Evolutionary conservation across 345 rosid genomes (phyloP), one percentile per base, ranked within the genome.

Genomic region (Hirschfeldia incana): DNA sequence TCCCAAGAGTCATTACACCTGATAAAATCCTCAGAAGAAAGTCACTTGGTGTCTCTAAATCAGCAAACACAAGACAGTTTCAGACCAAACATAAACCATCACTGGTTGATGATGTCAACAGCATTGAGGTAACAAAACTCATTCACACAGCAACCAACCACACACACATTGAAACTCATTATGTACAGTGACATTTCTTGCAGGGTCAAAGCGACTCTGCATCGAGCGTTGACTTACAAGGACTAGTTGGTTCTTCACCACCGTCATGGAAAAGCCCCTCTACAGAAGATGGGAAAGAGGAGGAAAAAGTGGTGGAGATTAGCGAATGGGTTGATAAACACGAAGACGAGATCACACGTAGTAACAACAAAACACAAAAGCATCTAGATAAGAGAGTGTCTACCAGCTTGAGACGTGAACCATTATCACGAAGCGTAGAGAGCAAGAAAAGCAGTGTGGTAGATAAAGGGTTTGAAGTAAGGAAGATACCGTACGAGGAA

Each of bases 181-280:
- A 30, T 30, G 76, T 74, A 39, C 42, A 57, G 58, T 70, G 67
- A 75, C 71, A 39, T 33, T 75, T 1, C 73, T 72, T 87, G 78
- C 82, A 82, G 87, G 71, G 83, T 72, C 84, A 76, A 78, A 85
- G 83, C 46, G 84, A 81, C 32, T 72, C 91, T 39, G 79, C 84
- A 74, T 68, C 87, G 7, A 91, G 93, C 82, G 62, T 87, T 62
- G 98, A 95, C 84, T 85, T 86, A 59, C 91, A 80, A 59, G 98
- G 91, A 81, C 82, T 86, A 59, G 73, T 82, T 3, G 84, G 84
- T 80, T 90, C 99, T 79, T 90, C 99, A 34, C 91, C 99, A 34
- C 91, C 91, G 10, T 83, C 89, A 1, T 75, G 79, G 63, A 73
- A 77, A 65, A 87, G 80, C 74, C 86, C 86, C 8, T 83, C 80